phyloP scores from a whole-genome alignment of 1,139 yeast genomes.

The Petasospora fabianii region DNA sequence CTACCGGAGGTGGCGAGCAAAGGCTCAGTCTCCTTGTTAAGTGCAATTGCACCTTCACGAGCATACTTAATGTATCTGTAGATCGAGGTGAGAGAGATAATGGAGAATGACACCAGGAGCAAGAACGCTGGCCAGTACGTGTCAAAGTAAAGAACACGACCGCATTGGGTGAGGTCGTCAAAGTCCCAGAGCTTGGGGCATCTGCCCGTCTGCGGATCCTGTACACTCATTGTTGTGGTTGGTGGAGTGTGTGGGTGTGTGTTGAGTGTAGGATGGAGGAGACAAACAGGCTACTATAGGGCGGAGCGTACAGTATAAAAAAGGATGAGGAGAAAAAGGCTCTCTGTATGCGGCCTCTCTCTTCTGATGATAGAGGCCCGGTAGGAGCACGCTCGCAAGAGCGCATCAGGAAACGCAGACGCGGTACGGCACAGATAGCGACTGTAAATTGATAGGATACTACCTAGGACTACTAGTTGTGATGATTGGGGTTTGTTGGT shows the following conservation, averaged over 20 bases:
- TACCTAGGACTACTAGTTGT: no score
- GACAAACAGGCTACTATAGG: no score
- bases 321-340: no score
- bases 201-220: conserved; percentile 6
- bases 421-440: neutral
- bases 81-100: conserved; percentile 6
- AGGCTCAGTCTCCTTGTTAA: conserved; percentile 18
- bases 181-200: conserved; percentile 32
- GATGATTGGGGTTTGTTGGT: no score
- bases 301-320: no score
- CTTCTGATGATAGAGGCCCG: no score
- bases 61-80: conserved; percentile 8
- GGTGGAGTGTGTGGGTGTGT: no score
- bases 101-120: conserved; percentile 11
- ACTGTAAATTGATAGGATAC: no score
- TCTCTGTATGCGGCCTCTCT: no score
- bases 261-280: neutral
- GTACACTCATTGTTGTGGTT: conserved; percentile 2
- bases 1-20: conserved; percentile 12
- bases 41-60: neutral
- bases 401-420: no score
- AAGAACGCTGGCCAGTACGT: conserved; percentile 21
- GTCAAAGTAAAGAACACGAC: conserved; percentile 25
- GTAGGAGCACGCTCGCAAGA: no score
- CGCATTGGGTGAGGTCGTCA: conserved; percentile 35